These are phyloP conservation scores for Colletotrichum chlorophyti DNA, from an alignment of 2,329 filamentous ascomycete species.

Conservation along the genomic window DNA sequence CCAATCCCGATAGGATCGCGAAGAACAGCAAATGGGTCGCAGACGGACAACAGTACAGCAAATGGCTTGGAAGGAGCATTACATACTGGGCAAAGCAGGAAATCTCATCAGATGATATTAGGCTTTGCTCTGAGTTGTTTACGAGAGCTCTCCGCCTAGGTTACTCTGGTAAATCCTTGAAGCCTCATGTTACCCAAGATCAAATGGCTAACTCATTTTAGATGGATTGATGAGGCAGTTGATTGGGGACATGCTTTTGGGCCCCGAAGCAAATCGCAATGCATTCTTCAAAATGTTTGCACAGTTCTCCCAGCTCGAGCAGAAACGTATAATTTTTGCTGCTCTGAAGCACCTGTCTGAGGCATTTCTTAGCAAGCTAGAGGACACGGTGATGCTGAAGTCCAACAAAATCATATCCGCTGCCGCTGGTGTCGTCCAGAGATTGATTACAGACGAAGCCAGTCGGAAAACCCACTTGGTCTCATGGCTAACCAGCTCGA, in stretches of 20 bases:
- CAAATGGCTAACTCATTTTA: slow-evolving; percentile 31
- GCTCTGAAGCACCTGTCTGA: slow-evolving; percentile 53
- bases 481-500: slow-evolving; percentile 69
- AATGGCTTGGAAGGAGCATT: slow-evolving; percentile 76
- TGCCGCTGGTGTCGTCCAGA: slow-evolving; percentile 62
- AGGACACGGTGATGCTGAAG: slow-evolving; percentile 33
- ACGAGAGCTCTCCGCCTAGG: slow-evolving; percentile 73
- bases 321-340: slow-evolving; percentile 48
- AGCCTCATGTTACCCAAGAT: slow-evolving; percentile 26
- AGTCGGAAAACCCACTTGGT: slow-evolving; percentile 61
- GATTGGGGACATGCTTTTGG: slow-evolving; percentile 46
- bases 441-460: slow-evolving; percentile 54
- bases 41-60: slow-evolving; percentile 68
- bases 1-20: slow-evolving; percentile 43
- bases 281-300: slow-evolving; percentile 42
- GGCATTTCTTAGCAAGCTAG: slow-evolving; percentile 47
- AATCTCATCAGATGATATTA: slow-evolving; percentile 42
- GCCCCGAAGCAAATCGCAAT: slow-evolving; percentile 29
- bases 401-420: slow-evolving; percentile 55
- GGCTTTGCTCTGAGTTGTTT: slow-evolving; percentile 54
- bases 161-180: slow-evolving; percentile 65
- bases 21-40: slow-evolving; percentile 63
- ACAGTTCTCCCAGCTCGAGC: slow-evolving; percentile 48
- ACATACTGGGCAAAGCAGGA: slow-evolving; percentile 45
- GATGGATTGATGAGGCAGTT: slow-evolving; percentile 49